Evolutionary conservation across 768 basidiomycete species (phyloP).

Genomic region (Zangia roseola): DNA sequence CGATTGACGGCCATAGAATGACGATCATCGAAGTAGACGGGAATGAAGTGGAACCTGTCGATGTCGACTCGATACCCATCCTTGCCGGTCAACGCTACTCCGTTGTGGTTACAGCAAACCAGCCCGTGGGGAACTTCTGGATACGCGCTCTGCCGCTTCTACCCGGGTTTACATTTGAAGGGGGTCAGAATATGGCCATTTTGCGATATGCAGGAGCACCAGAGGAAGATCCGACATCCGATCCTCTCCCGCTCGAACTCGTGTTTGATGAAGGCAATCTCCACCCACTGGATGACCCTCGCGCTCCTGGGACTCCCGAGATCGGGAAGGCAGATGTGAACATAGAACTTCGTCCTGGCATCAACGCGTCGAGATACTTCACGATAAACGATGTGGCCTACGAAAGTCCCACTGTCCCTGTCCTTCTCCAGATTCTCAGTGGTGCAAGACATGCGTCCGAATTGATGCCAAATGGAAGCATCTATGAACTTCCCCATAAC

Average conservation of each 20-base stretch:
- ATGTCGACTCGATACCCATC: constrained; percentile 35
- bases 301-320: constrained; percentile 35
- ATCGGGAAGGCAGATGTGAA: constrained; percentile 40
- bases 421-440: constrained; percentile 54
- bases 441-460: constrained; percentile 43
- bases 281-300: constrained; percentile 30
- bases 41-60: constrained; percentile 38
- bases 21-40: constrained; percentile 52
- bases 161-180: no score
- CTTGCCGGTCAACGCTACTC: constrained; percentile 40
- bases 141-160: constrained; percentile 45
- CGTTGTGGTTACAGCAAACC: constrained; percentile 42
- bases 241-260: constrained; percentile 16
- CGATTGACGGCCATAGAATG: constrained; percentile 42
- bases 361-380: constrained; percentile 2
- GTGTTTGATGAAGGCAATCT: constrained; percentile 39
- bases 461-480: constrained; percentile 45
- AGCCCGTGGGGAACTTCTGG: constrained; percentile 52
- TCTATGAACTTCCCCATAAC: constrained; percentile 44
- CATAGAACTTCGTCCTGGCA: constrained; percentile 20
- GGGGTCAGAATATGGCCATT: constrained; percentile 47
- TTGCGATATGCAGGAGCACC: constrained; percentile 47
- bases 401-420: constrained; percentile 42
- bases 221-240: constrained; percentile 38
- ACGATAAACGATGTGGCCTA: constrained; percentile 32